These are phyloP conservation scores for Ambrosia hybrid DNA, from an alignment of 140 eudicot genomes.

Conservation along the genomic window DNA sequence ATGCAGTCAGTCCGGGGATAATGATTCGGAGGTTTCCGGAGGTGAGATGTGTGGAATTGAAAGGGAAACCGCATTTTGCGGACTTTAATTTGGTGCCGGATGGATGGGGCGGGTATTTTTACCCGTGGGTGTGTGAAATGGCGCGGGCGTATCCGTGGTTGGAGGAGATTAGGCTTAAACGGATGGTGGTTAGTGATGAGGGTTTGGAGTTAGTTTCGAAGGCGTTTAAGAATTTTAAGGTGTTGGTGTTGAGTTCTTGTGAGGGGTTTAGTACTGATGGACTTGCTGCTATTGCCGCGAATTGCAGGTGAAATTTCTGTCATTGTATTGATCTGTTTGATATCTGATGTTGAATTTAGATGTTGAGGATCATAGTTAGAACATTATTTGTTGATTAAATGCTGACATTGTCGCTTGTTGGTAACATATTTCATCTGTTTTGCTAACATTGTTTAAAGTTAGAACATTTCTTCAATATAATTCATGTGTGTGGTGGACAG, in stretches of 20 bases:
- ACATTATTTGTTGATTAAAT: not conserved
- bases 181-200: slow-evolving; percentile 93
- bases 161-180: slow-evolving; percentile 85
- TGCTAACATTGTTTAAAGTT: too few species aligned
- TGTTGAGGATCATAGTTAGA: slow-evolving; percentile 5
- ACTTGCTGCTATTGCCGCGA: slow-evolving; percentile 83
- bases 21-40: slow-evolving; percentile 81
- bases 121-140: slow-evolving; percentile 78
- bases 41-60: slow-evolving; percentile 68
- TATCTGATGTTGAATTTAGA: not conserved
- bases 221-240: slow-evolving; percentile 62
- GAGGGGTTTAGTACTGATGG: slow-evolving; percentile 90
- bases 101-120: slow-evolving; percentile 85
- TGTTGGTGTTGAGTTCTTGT: slow-evolving; percentile 72
- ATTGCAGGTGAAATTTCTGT: slow-evolving; percentile 67
- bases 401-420: not conserved
- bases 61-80: slow-evolving; percentile 96
- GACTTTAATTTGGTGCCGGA: slow-evolving; percentile 90
- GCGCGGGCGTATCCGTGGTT: slow-evolving; percentile 64
- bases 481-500: too few species aligned
- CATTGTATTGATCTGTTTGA: not conserved
- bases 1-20: slow-evolving; percentile 63
- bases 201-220: slow-evolving; percentile 66
- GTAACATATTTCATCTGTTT: too few species aligned
- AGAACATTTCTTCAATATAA: too few species aligned